Evolutionary conservation across 1,284 basidiomycete species (phyloP).

Genomic region (Cryptococcus amylolentus): DNA sequence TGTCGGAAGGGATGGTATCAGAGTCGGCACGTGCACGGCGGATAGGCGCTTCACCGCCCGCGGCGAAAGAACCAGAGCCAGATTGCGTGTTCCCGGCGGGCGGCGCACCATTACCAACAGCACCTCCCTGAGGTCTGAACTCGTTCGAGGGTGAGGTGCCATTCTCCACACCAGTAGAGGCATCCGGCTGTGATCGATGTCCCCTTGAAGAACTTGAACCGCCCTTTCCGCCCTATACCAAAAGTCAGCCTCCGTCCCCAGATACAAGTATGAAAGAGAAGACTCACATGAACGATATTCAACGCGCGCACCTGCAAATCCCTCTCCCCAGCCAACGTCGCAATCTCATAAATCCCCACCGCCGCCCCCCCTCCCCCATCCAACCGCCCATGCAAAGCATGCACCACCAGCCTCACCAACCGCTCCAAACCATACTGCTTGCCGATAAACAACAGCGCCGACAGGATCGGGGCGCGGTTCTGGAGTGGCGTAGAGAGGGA

Average conservation of each 20-base stretch:
- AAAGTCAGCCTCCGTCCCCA: background rate
- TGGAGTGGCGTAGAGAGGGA: slow-evolving; percentile 83
- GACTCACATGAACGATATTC: slow-evolving; percentile 68
- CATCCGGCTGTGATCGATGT: slow-evolving; percentile 22
- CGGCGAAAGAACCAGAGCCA: background rate
- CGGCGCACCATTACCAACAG: background rate
- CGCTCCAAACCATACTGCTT: slow-evolving; percentile 77
- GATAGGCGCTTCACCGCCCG: slow-evolving; percentile 10
- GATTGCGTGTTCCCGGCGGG: slow-evolving; percentile 4
- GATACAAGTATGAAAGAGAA: background rate
- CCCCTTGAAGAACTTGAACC: slow-evolving; percentile 7
- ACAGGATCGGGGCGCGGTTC: slow-evolving; percentile 81
- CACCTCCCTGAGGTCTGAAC: background rate
- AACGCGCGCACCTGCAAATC: slow-evolving; percentile 81
- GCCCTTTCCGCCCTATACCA: slow-evolving; percentile 13
- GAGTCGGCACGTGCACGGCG: slow-evolving; percentile 27
- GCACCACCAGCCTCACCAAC: slow-evolving; percentile 73
- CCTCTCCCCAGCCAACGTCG: slow-evolving; percentile 81
- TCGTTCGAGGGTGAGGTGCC: background rate
- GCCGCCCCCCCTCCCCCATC: slow-evolving; percentile 76
- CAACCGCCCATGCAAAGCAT: slow-evolving; percentile 84
- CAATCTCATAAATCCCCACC: slow-evolving; percentile 88
- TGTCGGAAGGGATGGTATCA: slow-evolving; percentile 13
- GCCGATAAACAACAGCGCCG: slow-evolving; percentile 77
- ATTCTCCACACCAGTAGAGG: slow-evolving; percentile 11